A percentile compares a stretch with the other conserved stretches of the same genome.
phyloP scores from a whole-genome alignment of 192 early-diverging fungal species.

The Backusella morwellensis region DNA sequence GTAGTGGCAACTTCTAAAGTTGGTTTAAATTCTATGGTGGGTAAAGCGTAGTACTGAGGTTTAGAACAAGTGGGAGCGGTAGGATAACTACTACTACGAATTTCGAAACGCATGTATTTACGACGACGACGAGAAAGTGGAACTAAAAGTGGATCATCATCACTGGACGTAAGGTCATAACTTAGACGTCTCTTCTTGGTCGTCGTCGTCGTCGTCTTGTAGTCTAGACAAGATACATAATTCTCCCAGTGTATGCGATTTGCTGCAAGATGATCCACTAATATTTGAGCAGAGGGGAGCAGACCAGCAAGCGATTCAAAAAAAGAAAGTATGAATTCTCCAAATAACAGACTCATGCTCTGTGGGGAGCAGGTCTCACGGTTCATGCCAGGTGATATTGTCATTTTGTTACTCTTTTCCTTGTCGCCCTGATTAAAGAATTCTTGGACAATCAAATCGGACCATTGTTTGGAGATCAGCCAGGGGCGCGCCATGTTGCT shows the following conservation, averaged over 20 bases:
- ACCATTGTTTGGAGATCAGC: slow-evolving; percentile 83
- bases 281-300: slow-evolving; percentile 59
- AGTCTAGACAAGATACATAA: background rate
- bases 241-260: slow-evolving; percentile 7
- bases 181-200: background rate
- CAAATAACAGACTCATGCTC: slow-evolving; percentile 74
- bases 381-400: slow-evolving; percentile 86
- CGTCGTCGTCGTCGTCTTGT: background rate
- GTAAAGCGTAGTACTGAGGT: background rate
- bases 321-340: slow-evolving; percentile 73
- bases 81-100: background rate
- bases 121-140: background rate
- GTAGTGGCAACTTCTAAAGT: background rate
- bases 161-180: background rate
- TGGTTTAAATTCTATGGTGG: background rate
- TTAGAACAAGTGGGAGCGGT: background rate
- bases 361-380: slow-evolving; percentile 61
- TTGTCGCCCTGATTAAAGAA: slow-evolving; percentile 84
- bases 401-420: slow-evolving; percentile 67
- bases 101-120: background rate
- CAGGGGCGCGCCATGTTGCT: slow-evolving; percentile 82
- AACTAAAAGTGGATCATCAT: background rate
- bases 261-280: slow-evolving; percentile 38
- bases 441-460: slow-evolving; percentile 77
- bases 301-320: slow-evolving; percentile 76